Evolutionary conservation across 805 yeast genomes (phyloP).

Genomic region (Wickerhamiella shivajii): DNA sequence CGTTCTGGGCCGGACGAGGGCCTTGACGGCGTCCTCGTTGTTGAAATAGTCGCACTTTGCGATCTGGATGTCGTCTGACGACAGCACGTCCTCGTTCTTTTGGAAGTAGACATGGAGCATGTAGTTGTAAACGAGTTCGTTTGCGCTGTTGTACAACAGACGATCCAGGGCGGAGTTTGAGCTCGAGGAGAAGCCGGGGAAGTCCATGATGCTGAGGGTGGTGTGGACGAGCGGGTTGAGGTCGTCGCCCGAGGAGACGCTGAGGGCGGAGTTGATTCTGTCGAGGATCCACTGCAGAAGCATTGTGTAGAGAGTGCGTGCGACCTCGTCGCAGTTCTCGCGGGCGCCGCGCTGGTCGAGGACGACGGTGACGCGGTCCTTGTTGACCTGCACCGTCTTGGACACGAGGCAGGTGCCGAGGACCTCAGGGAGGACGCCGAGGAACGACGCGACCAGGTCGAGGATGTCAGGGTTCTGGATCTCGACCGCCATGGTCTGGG

Average conservation of each 20-base stretch:
- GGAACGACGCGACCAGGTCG: constrained; percentile 25
- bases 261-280: constrained; percentile 24
- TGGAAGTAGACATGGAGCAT: constrained; percentile 27
- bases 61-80: constrained; percentile 30
- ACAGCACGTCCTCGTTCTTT: constrained; percentile 26
- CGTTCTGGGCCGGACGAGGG: constrained; percentile 30
- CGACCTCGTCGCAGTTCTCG: constrained; percentile 29
- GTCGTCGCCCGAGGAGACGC: constrained; percentile 14
- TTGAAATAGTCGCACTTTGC: constrained; percentile 44
- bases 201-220: constrained; percentile 27
- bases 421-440: constrained; percentile 28
- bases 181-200: constrained; percentile 28
- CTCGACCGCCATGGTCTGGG: constrained; percentile 25
- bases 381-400: constrained; percentile 26
- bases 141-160: constrained; percentile 29
- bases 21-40: constrained; percentile 40
- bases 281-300: constrained; percentile 29
- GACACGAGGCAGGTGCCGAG: constrained; percentile 26
- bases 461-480: constrained; percentile 24
- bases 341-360: constrained; percentile 29
- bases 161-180: constrained; percentile 26
- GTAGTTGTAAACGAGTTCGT: constrained; percentile 28
- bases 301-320: constrained; percentile 28
- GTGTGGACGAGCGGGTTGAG: constrained; percentile 19
- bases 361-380: constrained; percentile 29